Evolutionary conservation across 2,329 filamentous ascomycete genomes (phyloP).

Genomic region (Stagonosporopsis vannaccii): DNA sequence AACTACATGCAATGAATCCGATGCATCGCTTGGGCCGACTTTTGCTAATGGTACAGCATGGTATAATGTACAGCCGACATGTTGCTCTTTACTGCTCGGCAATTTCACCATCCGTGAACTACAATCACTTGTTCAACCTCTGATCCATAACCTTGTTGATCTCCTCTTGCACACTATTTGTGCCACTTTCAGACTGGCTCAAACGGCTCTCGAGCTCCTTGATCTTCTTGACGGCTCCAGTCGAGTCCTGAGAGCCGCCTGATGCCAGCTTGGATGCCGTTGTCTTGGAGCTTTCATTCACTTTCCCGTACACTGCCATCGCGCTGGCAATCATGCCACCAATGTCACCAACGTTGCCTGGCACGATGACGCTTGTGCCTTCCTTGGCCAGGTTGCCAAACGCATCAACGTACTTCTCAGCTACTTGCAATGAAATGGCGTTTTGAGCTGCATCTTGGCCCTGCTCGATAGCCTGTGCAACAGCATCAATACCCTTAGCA

Average conservation of each 20-base stretch:
- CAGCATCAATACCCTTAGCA: conserved; percentile 84
- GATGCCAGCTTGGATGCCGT: conserved; percentile 61
- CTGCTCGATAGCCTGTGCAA: conserved; percentile 76
- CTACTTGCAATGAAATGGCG: conserved; percentile 85
- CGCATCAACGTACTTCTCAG: conserved; percentile 97
- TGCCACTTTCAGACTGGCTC: conserved; percentile 31
- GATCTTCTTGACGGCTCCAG: conserved; percentile 39
- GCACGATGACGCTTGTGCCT: conserved; percentile 93
- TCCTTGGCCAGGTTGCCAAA: conserved; percentile 93
- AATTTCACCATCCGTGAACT: not conserved
- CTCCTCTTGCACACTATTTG: conserved; percentile 37
- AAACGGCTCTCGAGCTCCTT: conserved; percentile 41
- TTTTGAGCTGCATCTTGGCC: conserved; percentile 79
- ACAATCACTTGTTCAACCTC: conserved; percentile 38
- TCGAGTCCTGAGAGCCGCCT: conserved; percentile 22
- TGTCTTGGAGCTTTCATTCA: conserved; percentile 78
- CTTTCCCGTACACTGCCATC: conserved; percentile 93
- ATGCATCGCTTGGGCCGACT: conserved; percentile 28
- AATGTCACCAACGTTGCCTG: conserved; percentile 96
- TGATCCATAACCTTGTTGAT: conserved; percentile 48
- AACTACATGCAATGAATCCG: conserved; percentile 25
- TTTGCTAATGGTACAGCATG: conserved; percentile 42
- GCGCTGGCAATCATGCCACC: conserved; percentile 96
- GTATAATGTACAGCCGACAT: conserved; percentile 39
- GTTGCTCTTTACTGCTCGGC: conserved; percentile 9